Evolutionary conservation across 2,329 filamentous ascomycete species (phyloP), one percentile per base, ranked within the genome.

Genomic region (Arthrobotrys megalospora): DNA sequence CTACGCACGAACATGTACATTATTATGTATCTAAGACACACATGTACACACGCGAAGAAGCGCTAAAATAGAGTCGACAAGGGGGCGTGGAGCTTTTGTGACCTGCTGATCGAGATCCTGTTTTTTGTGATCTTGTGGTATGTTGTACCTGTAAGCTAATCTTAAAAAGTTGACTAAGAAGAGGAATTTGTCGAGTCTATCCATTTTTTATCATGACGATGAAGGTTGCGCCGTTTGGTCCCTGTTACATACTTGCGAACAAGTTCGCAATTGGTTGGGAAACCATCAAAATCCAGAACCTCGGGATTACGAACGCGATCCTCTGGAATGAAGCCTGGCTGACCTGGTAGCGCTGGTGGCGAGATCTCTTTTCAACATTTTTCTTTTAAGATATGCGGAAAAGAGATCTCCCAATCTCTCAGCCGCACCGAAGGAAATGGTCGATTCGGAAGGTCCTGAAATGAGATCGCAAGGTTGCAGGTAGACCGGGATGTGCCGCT

Each of bases 401-500:
- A 45, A 14, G 12, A 38, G 36, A 10, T 38, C 8, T 10, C 12
- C 12, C 12, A 38, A 12, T 28, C 19, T 58, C 55, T 60, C 55
- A 60, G 55, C 55, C 55, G 55, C 55, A 60, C 21, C 32, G 36
- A 28, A 11, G 52, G 2, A 19, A n/a, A 4, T 60, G 19, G 36
- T 60, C 11, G 36, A 43, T 60, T 43, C 55, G 55, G 52, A 58
- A 60, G 55, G 55, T 43, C 10, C 24, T 43, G 34, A 60, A 60
- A 60, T 52, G 43, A 48, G 36, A 60, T 60, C 55, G n/a, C 50
- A 21, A 11, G 32, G 24, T 28, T 53, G 32, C 28, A 36, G 21
- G 48, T 52, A 38, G 55, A 28, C 36, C 55, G 55, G 55, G 55
- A 60, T 60, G 36, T 60, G 36, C 55, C 55, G 55, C 28, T 58